phyloP scores from a whole-genome alignment of 2,329 filamentous ascomycete genomes.

The Stagonosporopsis vannaccii region DNA sequence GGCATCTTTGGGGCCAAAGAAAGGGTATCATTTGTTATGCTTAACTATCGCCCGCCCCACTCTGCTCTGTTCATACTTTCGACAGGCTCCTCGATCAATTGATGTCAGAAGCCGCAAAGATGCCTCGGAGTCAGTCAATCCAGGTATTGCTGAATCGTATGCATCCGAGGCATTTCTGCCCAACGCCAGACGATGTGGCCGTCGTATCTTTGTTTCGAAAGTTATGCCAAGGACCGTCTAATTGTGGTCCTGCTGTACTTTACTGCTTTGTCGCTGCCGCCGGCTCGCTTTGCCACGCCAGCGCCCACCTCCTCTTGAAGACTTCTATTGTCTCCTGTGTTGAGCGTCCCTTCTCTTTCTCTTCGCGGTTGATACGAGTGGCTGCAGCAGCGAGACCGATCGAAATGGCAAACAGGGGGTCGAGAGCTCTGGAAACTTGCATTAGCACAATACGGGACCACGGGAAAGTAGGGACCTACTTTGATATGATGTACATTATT shows the following conservation, averaged over 20 bases:
- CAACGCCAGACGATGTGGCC: not conserved
- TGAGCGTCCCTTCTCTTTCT: constrained; percentile 55
- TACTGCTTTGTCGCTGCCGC: constrained; percentile 1
- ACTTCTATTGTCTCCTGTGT: constrained; percentile 50
- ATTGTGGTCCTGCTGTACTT: not conserved
- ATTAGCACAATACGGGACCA: not conserved
- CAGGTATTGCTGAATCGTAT: not conserved
- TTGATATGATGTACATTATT: constrained; percentile 17
- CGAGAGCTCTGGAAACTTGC: constrained; percentile 48
- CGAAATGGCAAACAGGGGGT: constrained; percentile 59
- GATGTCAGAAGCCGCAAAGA: not conserved
- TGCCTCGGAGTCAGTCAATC: not conserved
- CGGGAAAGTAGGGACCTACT: constrained; percentile 2
- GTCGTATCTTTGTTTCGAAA: not conserved
- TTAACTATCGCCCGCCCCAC: not conserved
- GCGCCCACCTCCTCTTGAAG: constrained; percentile 48
- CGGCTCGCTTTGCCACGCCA: constrained; percentile 36
- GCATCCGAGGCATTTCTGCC: not conserved
- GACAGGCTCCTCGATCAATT: not conserved
- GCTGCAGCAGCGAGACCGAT: constrained; percentile 56
- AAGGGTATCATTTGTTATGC: constrained; percentile 11
- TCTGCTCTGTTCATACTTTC: not conserved
- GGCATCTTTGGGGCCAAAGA: not conserved
- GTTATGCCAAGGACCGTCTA: no score
- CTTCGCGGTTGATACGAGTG: constrained; percentile 54